Conservation (phyloP, 495 filamentous ascomycete genomes). For the Rhypophila decipiens region DNA sequence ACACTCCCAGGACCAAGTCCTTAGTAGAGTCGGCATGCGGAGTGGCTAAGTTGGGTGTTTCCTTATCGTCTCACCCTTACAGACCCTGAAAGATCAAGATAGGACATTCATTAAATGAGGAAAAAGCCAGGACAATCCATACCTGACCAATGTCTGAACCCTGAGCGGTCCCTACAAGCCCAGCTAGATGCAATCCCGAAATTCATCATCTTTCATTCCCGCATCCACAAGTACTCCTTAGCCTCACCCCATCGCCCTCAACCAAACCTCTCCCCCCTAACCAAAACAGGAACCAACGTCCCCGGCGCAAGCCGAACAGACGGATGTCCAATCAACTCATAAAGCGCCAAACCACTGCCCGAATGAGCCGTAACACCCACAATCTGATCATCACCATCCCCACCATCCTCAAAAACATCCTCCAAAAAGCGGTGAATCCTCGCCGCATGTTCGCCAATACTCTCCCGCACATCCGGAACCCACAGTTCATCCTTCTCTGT, state of each 20-base stretch:
- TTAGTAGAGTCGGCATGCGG: too few relatives aligned
- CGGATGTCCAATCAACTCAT: slow-evolving; percentile 11
- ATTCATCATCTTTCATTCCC: too few relatives aligned
- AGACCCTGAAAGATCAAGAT: too few relatives aligned
- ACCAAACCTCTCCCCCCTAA: slow-evolving; percentile 14
- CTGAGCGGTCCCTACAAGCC: too few relatives aligned
- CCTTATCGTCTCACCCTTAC: too few relatives aligned
- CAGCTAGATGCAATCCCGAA: too few relatives aligned
- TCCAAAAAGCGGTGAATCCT: slow-evolving; percentile 20
- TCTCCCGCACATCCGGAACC: slow-evolving; percentile 31
- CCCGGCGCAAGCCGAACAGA: slow-evolving; percentile 21
- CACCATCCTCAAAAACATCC: slow-evolving; percentile 22
- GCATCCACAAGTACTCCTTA: too few relatives aligned
- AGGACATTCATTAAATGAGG: too few relatives aligned
- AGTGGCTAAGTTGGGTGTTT: too few relatives aligned
- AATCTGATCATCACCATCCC: slow-evolving; percentile 15
- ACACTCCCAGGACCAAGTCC: too few relatives aligned
- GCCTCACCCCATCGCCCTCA: not conserved
- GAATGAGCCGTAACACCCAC: slow-evolving; percentile 28
- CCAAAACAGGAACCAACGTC: slow-evolving; percentile 22
- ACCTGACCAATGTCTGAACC: too few relatives aligned
- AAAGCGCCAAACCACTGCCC: slow-evolving; percentile 22
- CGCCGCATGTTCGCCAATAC: slow-evolving; percentile 16
- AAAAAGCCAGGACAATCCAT: too few relatives aligned
- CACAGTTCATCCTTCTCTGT: slow-evolving; percentile 56